Evolutionary conservation across 306 rosid genomes (phyloP).

Genomic region (Biancaea sappan): DNA sequence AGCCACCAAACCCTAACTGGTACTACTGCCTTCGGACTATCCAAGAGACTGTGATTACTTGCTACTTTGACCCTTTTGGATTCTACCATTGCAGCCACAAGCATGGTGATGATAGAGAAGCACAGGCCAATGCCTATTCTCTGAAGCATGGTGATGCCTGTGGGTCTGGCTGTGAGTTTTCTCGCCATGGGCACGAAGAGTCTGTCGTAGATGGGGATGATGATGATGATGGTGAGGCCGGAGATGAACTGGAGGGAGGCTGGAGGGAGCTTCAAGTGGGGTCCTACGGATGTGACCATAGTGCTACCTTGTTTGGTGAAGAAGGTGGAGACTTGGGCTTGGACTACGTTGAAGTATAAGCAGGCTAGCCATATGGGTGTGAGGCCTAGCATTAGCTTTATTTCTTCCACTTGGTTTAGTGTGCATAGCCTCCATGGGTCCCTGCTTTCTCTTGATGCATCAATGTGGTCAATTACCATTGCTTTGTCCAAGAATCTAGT

Average conservation of each 20-base stretch:
- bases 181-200: constrained; percentile 32
- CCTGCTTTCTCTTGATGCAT: constrained; percentile 28
- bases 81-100: constrained; percentile 39
- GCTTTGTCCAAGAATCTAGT: constrained; percentile 54
- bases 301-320: constrained; percentile 52
- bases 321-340: constrained; percentile 44
- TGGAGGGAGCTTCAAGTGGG: constrained; percentile 38
- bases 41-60: constrained; percentile 26
- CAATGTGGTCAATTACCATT: constrained; percentile 37
- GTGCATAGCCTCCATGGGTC: constrained; percentile 56
- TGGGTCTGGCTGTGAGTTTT: constrained; percentile 28
- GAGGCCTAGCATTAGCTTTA: constrained; percentile 44
- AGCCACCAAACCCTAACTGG: constrained; percentile 60
- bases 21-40: constrained; percentile 35
- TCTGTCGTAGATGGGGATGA: constrained; percentile 47
- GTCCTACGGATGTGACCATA: constrained; percentile 41
- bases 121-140: constrained; percentile 44
- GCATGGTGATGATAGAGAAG: constrained; percentile 40
- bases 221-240: constrained; percentile 29
- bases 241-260: constrained; percentile 44
- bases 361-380: constrained; percentile 52
- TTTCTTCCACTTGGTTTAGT: constrained; percentile 52
- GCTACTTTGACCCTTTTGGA: constrained; percentile 38
- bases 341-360: constrained; percentile 31
- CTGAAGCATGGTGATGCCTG: constrained; percentile 51